phyloP scores from a whole-genome alignment of 2,329 filamentous ascomycete species.

The Fusarium armeniacum region DNA sequence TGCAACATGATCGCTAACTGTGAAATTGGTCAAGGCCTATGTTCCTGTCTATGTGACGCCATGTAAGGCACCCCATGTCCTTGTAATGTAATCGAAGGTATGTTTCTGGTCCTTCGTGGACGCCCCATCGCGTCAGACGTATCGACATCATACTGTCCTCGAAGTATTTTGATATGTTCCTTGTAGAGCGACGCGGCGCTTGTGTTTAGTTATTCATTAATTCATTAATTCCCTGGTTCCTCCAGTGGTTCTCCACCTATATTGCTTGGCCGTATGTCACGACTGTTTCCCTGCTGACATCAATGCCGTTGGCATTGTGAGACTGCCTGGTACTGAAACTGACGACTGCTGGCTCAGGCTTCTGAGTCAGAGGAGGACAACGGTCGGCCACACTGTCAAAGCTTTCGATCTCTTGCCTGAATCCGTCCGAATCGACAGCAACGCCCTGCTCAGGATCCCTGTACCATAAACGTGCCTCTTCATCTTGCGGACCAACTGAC shows the following conservation, averaged over 20 bases:
- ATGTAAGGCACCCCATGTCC: constrained; percentile 1
- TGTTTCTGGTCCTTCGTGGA: constrained; percentile 10
- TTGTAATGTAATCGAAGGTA: background rate
- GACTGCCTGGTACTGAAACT: constrained; percentile 41
- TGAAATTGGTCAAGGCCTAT: background rate
- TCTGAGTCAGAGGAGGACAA: constrained; percentile 16
- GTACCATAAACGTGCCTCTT: constrained; percentile 45
- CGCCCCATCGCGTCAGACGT: constrained; percentile 5
- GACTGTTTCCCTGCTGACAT: constrained; percentile 47
- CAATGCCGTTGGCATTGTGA: constrained; percentile 40
- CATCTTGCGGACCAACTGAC: constrained; percentile 39
- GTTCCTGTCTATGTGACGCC: background rate
- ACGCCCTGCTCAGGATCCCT: constrained; percentile 16
- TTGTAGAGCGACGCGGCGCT: constrained; percentile 27
- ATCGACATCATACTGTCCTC: constrained; percentile 13
- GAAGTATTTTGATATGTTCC: constrained; percentile 10
- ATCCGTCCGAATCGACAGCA: constrained; percentile 24
- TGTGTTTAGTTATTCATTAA: background rate
- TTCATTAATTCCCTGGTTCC: background rate
- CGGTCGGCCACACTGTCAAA: constrained; percentile 41
- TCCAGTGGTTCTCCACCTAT: background rate
- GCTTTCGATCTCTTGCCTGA: constrained; percentile 43
- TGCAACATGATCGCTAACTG: background rate
- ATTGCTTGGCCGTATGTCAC: constrained; percentile 40
- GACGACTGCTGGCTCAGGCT: constrained; percentile 38